phyloP scores from a whole-genome alignment of 169 alveolate genomes.

The Eimeria praecox region DNA sequence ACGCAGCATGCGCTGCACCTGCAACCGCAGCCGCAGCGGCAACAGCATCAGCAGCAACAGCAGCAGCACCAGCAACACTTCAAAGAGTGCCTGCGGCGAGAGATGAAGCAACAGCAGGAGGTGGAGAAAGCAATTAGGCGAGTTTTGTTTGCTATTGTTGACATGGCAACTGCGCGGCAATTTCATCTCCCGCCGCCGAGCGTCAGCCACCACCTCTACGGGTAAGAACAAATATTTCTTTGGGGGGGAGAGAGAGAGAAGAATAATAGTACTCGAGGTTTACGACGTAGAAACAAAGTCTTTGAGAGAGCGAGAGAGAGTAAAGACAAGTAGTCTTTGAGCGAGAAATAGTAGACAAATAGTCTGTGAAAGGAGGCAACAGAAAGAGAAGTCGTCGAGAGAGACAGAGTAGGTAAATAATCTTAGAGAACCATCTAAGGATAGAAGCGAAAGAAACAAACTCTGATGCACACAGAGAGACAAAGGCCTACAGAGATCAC shows the following conservation, averaged over 20 bases:
- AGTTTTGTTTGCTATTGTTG: conserved; percentile 54
- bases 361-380: background rate
- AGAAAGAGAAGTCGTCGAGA: background rate
- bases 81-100: conserved; percentile 22
- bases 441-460: background rate
- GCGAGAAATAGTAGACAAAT: background rate
- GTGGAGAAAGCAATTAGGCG: conserved; percentile 63
- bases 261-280: background rate
- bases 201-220: conserved; percentile 51
- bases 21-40: conserved; percentile 8
- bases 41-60: conserved; percentile 36
- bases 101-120: conserved; percentile 55
- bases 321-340: background rate
- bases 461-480: background rate
- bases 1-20: background rate
- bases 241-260: background rate
- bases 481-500: background rate
- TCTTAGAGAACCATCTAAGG: background rate
- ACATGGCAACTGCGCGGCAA: conserved; percentile 55
- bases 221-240: background rate
- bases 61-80: conserved; percentile 42
- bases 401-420: background rate
- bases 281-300: background rate
- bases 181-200: conserved; percentile 68
- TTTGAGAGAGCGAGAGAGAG: background rate